Evolutionary conservation across 352 stramenopile genomes (phyloP).

Genomic region (Phytopythium helicoides): DNA sequence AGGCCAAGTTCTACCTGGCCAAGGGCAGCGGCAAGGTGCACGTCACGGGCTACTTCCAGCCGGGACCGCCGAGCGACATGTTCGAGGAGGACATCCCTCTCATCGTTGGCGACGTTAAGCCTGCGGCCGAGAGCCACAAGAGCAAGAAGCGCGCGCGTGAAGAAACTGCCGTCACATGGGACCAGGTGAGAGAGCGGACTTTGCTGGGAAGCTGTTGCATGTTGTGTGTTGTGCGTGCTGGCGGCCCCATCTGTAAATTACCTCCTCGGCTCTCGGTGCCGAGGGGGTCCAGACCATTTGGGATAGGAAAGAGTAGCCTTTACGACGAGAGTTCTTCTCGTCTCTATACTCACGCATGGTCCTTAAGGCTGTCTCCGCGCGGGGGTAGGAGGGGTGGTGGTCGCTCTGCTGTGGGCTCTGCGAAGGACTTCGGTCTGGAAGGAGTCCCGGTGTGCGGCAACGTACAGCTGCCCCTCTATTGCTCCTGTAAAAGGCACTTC

Average conservation of each 20-base stretch:
- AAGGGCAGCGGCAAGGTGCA: slow-evolving; percentile 62
- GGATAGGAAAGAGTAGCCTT: slow-evolving; percentile 79
- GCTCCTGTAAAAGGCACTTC: slow-evolving; percentile 60
- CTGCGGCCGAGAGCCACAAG: slow-evolving; percentile 27
- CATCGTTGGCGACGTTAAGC: background rate
- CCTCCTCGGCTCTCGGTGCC: slow-evolving; percentile 47
- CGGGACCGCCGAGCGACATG: slow-evolving; percentile 40
- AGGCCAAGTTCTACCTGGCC: slow-evolving; percentile 77
- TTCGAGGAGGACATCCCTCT: slow-evolving; percentile 24
- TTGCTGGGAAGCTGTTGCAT: slow-evolving; percentile 9
- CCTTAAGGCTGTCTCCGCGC: slow-evolving; percentile 91
- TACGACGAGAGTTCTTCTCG: slow-evolving; percentile 80
- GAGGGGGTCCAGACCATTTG: slow-evolving; percentile 80
- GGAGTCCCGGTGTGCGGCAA: background rate
- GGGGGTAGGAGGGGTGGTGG: slow-evolving; percentile 43
- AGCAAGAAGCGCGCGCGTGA: slow-evolving; percentile 70
- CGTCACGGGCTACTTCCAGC: slow-evolving; percentile 83
- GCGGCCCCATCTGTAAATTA: slow-evolving; percentile 70
- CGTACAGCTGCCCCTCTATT: slow-evolving; percentile 26
- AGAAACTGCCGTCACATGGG: slow-evolving; percentile 40
- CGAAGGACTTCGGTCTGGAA: background rate
- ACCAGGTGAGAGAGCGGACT: slow-evolving; percentile 43
- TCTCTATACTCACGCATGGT: slow-evolving; percentile 77
- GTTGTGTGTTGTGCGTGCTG: slow-evolving; percentile 17
- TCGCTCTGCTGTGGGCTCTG: slow-evolving; percentile 9